Base-by-base conservation (phyloP, 345 rosid species). In the Citrus unshiu region DNA sequence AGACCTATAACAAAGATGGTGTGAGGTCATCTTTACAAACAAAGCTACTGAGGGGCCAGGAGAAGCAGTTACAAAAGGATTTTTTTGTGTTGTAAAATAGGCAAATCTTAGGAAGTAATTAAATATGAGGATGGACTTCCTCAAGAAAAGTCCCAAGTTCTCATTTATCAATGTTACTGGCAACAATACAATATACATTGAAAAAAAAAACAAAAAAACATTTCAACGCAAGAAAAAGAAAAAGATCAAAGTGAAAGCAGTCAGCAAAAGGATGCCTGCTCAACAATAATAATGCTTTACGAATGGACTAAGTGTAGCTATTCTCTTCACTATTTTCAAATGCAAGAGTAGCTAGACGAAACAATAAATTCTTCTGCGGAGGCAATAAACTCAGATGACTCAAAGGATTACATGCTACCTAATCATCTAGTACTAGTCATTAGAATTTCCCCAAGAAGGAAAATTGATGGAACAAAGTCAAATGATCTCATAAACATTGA, bases 381-480 rank as follows among this genome's bases (percentile, higher is more conserved):
- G 39, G 8, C 21, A 51, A 51, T 51, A 51, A 51, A 51, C 19
- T 51, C 16, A 4, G 57, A 51, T 51, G 19, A 49, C 19, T 49
- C 56, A 49, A 49, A 49, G 56, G 4, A 56, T 71, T 39, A 59
- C 8, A 73, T 34, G 76, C 32, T 25, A 59, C 56, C 46, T 34
- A 35, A 16, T 25, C 56, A 16, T 39, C 30, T 8, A 39, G 46
- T 39, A 51, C 22, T 16, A 69, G 58, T 71, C 27, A n/a, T 58
- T 56, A 32, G 73, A 59, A 6, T 14, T 5, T 34, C 56, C 34
- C 65, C 68, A 3, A 43, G 22, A 51, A 27, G 56, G 75, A 84
- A 75, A 82, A 84, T 25, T 70, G 78, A 76, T 22, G 75, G n/a
- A 27, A 69, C 71, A 77, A 30, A 32, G 79, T 84, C 83, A 81